Percentiles rank a stretch among this genome's conserved stretches.
Conservation (phyloP, 176 grass and related monocot genomes). For the Alopecurus myosuroides region DNA sequence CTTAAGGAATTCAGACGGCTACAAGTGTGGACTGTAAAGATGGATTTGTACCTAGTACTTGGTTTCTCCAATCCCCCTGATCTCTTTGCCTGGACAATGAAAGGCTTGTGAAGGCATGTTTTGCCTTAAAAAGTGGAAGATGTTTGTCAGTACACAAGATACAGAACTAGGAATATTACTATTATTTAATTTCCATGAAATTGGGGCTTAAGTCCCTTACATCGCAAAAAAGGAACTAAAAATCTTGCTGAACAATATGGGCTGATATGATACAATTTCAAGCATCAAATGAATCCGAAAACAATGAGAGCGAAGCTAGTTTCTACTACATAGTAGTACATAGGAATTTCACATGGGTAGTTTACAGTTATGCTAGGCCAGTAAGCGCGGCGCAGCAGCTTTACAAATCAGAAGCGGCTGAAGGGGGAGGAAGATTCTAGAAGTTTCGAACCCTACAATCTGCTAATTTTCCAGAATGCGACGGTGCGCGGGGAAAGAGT, state of each 20-base stretch:
- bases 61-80: slow-evolving; percentile 41
- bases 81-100: slow-evolving; percentile 57
- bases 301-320: background rate
- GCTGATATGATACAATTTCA: background rate
- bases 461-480: background rate
- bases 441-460: background rate
- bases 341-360: background rate
- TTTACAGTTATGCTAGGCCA: background rate
- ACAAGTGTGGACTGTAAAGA: background rate
- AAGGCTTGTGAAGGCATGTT: slow-evolving; percentile 20
- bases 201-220: background rate
- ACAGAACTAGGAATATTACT: background rate
- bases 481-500: background rate
- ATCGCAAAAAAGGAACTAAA: background rate
- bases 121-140: slow-evolving; percentile 37
- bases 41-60: slow-evolving; percentile 39
- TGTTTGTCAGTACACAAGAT: background rate
- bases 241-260: background rate
- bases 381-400: background rate
- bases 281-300: background rate
- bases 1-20: background rate
- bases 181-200: background rate
- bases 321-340: background rate
- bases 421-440: background rate
- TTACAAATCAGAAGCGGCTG: background rate